Evolutionary conservation across 2,329 filamentous ascomycete species (phyloP).

Genomic region (Scedosporium minutisporum): DNA sequence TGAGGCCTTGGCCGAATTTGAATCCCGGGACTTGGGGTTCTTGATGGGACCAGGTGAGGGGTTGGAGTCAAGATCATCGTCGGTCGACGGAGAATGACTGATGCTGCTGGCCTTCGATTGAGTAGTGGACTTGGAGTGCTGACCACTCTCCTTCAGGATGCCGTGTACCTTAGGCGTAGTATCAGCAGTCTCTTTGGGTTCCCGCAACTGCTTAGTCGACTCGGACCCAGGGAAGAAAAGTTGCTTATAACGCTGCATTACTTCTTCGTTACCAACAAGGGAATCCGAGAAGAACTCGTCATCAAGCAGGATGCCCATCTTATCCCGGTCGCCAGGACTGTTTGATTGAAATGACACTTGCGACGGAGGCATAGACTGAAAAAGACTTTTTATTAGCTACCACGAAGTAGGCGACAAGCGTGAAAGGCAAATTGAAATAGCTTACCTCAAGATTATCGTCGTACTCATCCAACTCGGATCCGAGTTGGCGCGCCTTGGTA

Average conservation of each 20-base stretch:
- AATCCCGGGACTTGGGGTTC: background rate
- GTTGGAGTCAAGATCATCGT: background rate
- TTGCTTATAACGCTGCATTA: background rate
- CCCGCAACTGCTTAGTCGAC: background rate
- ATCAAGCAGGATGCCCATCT: background rate
- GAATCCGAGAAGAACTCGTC: constrained; percentile 1
- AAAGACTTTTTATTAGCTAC: background rate
- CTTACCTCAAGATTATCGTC: constrained; percentile 3
- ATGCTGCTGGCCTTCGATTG: background rate
- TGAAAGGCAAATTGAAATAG: background rate
- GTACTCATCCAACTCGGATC: constrained; percentile 9
- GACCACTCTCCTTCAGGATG: background rate
- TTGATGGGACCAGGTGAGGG: background rate
- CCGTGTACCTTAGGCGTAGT: background rate
- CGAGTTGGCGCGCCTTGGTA: constrained; percentile 4
- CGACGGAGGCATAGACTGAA: background rate
- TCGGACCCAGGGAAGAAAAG: background rate
- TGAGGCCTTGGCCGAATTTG: background rate
- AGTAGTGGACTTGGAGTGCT: background rate
- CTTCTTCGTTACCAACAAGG: background rate
- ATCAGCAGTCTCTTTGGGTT: background rate
- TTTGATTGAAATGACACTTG: background rate
- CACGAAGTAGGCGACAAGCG: background rate
- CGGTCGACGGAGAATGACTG: background rate
- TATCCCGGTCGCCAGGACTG: background rate